Base-by-base conservation (phyloP, 371 early-diverging fungal species). In the Mycotypha africana region DNA sequence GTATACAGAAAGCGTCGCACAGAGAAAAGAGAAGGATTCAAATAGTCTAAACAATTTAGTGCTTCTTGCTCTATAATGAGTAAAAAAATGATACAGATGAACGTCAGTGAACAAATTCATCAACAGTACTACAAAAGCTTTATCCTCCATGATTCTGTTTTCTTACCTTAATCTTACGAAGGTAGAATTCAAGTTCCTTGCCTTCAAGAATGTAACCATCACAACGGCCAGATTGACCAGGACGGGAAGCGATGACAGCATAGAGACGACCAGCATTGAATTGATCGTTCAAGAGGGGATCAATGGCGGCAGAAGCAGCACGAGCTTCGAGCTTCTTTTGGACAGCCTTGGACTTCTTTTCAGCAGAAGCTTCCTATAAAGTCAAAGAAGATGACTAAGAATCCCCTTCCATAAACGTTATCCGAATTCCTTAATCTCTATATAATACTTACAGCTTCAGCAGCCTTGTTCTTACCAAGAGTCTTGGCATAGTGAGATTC, bases 171-270 rank as follows among this genome's bases (percentile, higher is more conserved):
- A 96, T 81, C 84, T 91, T 92, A 60, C 85, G 80, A 67, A 88
- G 60, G 82, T 97, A 97, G 86, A 97, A 97, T 46, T 93, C 88
- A 53, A 97, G 91, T 80, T 97, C 96, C 70, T 95, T 92, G 58
- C 99, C 99, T 78, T 99, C 99, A 45, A 99, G 86, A 58, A 99
- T 90, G 83, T 97, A 94, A 44, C 99, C 99, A 69, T 98, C 98
- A 57, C 88, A 84, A 63, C 93, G 92, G 57, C 99, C 99, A 65
- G 88, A 86, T 82, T 99, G 99, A 59, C 99, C 99, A 26, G 99
- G 99, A 70, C 99, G 94, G 52, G 98, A 97, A 32, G 96, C 73
- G 68, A 99, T 79, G 70, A 84, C 77, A 69, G 96, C 91, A 70
- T 93, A 94, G 28, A 99, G 76, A 79, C 96, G 91, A 62, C 98